Conservation (phyloP, 352 stramenopile species). For the Phytophthora melonis region DNA sequence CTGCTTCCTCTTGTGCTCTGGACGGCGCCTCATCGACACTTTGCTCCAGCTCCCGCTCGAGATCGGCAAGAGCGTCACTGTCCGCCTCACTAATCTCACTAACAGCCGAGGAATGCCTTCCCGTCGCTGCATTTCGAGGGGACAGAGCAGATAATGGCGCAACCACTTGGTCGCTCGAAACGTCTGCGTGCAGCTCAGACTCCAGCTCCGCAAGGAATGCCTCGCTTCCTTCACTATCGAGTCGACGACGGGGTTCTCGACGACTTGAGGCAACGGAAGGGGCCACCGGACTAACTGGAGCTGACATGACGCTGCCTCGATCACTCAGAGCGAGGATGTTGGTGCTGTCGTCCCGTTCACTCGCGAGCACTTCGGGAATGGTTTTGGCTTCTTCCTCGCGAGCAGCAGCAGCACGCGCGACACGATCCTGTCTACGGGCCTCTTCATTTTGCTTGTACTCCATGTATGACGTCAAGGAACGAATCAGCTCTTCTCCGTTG, state of each 20-base stretch:
- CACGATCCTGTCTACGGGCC: slow-evolving; percentile 23
- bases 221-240: slow-evolving; percentile 26
- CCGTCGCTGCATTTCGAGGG: not conserved
- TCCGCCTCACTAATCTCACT: slow-evolving; percentile 38
- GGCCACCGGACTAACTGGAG: slow-evolving; percentile 11
- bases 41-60: slow-evolving; percentile 60
- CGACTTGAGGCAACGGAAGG: slow-evolving; percentile 14
- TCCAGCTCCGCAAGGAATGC: slow-evolving; percentile 36
- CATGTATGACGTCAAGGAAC: slow-evolving; percentile 30
- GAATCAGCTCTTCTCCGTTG: slow-evolving; percentile 19
- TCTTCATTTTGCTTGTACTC: slow-evolving; percentile 39
- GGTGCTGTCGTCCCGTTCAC: slow-evolving; percentile 16
- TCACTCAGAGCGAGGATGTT: slow-evolving; percentile 20
- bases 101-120: slow-evolving; percentile 7
- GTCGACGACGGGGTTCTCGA: not conserved
- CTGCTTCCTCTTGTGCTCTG: slow-evolving; percentile 6
- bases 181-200: slow-evolving; percentile 33
- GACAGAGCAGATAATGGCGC: not conserved
- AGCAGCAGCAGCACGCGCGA: slow-evolving; percentile 28
- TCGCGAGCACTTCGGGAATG: slow-evolving; percentile 1
- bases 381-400: slow-evolving; percentile 27
- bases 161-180: slow-evolving; percentile 17
- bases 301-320: slow-evolving; percentile 18
- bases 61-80: slow-evolving; percentile 47
- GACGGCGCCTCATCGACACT: slow-evolving; percentile 18